Conservation (phyloP, 345 rosid genomes). For the Eucalyptus cloeziana region DNA sequence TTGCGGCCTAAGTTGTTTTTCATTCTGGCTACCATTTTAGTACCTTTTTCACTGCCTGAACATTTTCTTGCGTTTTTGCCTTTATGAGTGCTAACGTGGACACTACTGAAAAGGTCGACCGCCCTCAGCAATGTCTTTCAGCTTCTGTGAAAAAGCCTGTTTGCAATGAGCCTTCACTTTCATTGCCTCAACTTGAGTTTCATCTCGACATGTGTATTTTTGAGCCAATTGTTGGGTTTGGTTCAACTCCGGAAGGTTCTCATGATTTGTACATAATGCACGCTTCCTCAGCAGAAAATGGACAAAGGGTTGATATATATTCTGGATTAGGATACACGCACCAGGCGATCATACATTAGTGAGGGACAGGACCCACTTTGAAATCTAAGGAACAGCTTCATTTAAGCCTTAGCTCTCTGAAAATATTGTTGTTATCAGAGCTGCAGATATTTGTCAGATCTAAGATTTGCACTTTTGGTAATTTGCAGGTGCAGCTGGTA, state of each 20-base stretch:
- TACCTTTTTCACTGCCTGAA: background rate
- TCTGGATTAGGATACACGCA: background rate
- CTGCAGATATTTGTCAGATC: background rate
- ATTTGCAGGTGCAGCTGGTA: constrained; percentile 47
- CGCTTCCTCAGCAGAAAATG: background rate
- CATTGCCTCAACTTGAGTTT: background rate
- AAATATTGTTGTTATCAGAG: background rate
- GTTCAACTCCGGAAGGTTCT: background rate
- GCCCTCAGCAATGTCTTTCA: background rate
- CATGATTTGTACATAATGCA: background rate
- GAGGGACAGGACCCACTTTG: background rate
- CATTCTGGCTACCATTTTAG: background rate
- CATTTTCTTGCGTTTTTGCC: background rate
- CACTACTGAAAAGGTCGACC: background rate
- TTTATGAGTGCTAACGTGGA: background rate
- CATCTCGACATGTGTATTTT: background rate
- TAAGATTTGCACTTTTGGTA: background rate
- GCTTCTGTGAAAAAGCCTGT: background rate
- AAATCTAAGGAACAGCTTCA: background rate
- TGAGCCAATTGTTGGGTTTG: background rate
- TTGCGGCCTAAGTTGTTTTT: background rate
- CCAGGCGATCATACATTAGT: background rate
- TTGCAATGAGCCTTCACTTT: background rate
- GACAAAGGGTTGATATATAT: background rate
- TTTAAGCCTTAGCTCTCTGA: background rate